Conservation (phyloP, 352 stramenopile genomes). For the Phytophthora kernoviae region DNA sequence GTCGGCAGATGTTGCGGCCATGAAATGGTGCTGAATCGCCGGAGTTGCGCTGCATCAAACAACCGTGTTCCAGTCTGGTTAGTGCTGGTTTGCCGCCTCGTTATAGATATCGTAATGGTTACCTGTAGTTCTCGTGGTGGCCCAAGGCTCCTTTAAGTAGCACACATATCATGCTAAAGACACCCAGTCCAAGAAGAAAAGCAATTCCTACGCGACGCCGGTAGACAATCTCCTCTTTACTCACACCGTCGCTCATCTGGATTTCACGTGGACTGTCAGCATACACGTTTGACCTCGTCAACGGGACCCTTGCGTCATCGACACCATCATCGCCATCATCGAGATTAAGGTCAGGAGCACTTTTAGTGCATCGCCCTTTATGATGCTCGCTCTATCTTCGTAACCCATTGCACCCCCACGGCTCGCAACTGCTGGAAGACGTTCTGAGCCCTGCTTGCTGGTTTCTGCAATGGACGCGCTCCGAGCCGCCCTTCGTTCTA, state of each 20-base stretch:
- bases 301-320: slow-evolving; percentile 43
- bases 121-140: slow-evolving; percentile 78
- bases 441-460: slow-evolving; percentile 21
- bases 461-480: slow-evolving; percentile 28
- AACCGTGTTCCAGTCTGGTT: no score
- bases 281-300: slow-evolving; percentile 66
- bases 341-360: slow-evolving; percentile 33
- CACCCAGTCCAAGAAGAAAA: slow-evolving; percentile 57
- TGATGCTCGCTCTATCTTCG: slow-evolving; percentile 61
- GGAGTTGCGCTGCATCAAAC: slow-evolving; percentile 51
- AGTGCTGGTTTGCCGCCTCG: neutral
- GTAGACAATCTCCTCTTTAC: slow-evolving; percentile 53
- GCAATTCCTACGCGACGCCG: slow-evolving; percentile 63
- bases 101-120: neutral
- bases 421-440: slow-evolving; percentile 8
- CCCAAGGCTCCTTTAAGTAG: slow-evolving; percentile 65
- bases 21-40: slow-evolving; percentile 80
- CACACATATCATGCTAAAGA: slow-evolving; percentile 69
- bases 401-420: slow-evolving; percentile 24
- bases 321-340: slow-evolving; percentile 35
- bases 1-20: slow-evolving; percentile 65
- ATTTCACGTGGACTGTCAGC: slow-evolving; percentile 64
- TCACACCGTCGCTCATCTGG: slow-evolving; percentile 33
- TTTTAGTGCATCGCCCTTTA: slow-evolving; percentile 53
- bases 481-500: slow-evolving; percentile 1